Conservation (phyloP, 2,329 filamentous ascomycete species). For the Talaromyces pinophilus region DNA sequence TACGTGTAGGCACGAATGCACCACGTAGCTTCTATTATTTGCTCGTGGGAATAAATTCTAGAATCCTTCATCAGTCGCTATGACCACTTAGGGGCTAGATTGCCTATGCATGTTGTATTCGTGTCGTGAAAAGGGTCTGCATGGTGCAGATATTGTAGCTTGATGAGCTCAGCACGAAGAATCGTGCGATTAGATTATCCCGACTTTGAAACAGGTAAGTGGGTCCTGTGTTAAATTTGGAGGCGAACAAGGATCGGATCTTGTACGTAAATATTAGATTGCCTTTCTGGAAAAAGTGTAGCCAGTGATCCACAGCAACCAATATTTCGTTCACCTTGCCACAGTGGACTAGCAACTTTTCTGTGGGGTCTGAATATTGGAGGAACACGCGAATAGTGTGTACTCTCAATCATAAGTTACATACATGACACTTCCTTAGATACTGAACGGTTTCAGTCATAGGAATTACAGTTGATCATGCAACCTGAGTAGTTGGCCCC, state of each 20-base stretch:
- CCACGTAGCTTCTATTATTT: too few species aligned
- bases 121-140: not conserved
- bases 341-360: too few species aligned
- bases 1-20: not conserved
- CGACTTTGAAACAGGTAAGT: too few species aligned
- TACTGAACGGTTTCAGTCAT: not conserved
- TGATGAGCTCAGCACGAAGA: not conserved
- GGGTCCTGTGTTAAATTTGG: too few species aligned
- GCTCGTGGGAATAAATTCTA: not conserved
- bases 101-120: not conserved
- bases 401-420: not conserved
- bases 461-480: not conserved
- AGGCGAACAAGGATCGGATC: too few species aligned
- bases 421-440: not conserved
- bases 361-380: too few species aligned
- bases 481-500: not conserved
- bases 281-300: not conserved
- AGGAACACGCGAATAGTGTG: not conserved
- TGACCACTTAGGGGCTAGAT: not conserved
- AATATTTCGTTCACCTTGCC: too few species aligned
- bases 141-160: not conserved
- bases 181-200: not conserved
- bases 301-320: too few species aligned
- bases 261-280: not conserved
- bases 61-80: not conserved